A percentile compares a stretch with the other conserved stretches of the same genome.
phyloP scores from a whole-genome alignment of 2,329 filamentous ascomycete genomes.

The Plenodomus lindquistii region DNA sequence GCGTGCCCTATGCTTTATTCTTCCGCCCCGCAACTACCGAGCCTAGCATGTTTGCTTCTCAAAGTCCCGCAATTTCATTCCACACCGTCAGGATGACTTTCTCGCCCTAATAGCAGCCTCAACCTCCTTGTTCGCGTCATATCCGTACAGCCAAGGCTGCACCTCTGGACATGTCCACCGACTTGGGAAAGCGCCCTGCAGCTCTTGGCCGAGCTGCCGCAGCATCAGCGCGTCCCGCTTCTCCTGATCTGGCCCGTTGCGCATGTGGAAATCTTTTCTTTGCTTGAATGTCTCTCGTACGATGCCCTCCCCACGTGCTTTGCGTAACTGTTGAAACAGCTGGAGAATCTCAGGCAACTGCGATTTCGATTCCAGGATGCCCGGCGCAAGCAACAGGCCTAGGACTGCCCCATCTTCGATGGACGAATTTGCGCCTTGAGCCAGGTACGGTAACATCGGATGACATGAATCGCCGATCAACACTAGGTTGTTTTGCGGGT shows the following conservation, averaged over 20 bases:
- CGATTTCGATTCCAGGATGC: conserved; percentile 16
- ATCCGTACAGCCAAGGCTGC: conserved; percentile 43
- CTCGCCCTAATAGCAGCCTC: conserved; percentile 17
- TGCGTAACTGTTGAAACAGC: conserved; percentile 52
- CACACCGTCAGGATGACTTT: neutral
- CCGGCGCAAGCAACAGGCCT: conserved; percentile 55
- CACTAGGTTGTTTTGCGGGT: conserved; percentile 60
- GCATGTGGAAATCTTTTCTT: conserved; percentile 47
- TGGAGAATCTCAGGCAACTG: conserved; percentile 46
- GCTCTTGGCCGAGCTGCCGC: conserved; percentile 58
- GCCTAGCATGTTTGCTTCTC: neutral
- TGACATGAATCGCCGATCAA: conserved; percentile 40
- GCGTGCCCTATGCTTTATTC: neutral
- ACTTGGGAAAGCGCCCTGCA: conserved; percentile 61
- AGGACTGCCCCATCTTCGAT: conserved; percentile 71
- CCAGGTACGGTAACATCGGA: conserved; percentile 41
- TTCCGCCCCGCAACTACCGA: neutral
- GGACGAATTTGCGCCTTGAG: conserved; percentile 63
- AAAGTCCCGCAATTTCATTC: neutral
- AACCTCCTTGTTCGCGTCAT: conserved; percentile 38
- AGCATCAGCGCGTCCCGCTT: conserved; percentile 62
- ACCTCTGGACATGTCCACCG: conserved; percentile 54
- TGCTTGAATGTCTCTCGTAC: conserved; percentile 65
- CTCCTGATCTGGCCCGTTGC: conserved; percentile 60
- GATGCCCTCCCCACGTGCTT: conserved; percentile 58